Conservation (phyloP, 257 asterid genomes). For the Solanum pennellii region DNA sequence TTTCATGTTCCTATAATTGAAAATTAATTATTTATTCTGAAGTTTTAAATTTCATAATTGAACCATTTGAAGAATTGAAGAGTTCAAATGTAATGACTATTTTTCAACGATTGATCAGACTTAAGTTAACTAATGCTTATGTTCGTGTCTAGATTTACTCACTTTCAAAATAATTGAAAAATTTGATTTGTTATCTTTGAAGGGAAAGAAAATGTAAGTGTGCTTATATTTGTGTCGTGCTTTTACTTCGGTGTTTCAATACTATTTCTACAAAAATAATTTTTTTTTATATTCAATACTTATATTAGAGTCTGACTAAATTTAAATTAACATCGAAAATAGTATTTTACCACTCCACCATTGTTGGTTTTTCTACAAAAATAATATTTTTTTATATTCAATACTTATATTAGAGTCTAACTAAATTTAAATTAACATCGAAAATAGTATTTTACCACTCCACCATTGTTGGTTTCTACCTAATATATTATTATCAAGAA, state of each 20-base stretch:
- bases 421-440: rapidly evolving
- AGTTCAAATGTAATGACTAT: background rate
- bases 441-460: background rate
- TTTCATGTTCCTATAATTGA: background rate
- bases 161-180: background rate
- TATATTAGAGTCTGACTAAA: rapidly evolving
- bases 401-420: too few species aligned
- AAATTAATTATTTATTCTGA: background rate
- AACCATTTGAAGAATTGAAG: background rate
- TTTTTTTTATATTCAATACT: too few species aligned
- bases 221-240: too few species aligned
- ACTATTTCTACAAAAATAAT: too few species aligned
- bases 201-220: too few species aligned
- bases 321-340: too few species aligned
- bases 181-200: too few species aligned
- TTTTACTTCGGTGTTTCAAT: too few species aligned
- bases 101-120: background rate
- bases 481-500: background rate
- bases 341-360: background rate
- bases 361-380: background rate
- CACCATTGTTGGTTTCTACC: background rate
- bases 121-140: background rate
- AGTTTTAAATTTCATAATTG: too few species aligned
- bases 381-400: too few species aligned
- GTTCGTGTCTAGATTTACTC: background rate